These are phyloP conservation scores for Candolleomyces efflorescens DNA, from an alignment of 768 basidiomycete genomes.

Conservation along the genomic window DNA sequence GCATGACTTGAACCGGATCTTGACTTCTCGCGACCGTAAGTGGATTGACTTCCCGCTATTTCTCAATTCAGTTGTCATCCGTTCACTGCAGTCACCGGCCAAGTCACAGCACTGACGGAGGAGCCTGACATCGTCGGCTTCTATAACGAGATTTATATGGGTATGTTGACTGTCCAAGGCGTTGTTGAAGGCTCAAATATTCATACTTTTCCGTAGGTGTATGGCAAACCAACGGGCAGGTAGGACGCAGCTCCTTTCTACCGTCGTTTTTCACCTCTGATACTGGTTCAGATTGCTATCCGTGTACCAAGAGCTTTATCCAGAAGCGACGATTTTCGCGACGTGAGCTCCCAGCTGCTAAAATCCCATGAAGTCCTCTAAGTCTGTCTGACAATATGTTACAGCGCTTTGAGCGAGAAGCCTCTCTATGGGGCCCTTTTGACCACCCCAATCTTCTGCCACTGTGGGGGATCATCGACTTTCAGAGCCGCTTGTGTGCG, in stretches of 20 bases:
- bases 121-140: slow-evolving; percentile 31
- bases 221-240: slow-evolving; percentile 38
- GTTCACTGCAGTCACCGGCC: slow-evolving; percentile 46
- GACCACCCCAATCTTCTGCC: slow-evolving; percentile 36
- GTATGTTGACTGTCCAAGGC: slow-evolving; percentile 14
- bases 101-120: slow-evolving; percentile 28
- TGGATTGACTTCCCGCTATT: too few relatives aligned
- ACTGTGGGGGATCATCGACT: slow-evolving; percentile 33
- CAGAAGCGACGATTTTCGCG: slow-evolving; percentile 23
- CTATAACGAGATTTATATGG: slow-evolving; percentile 36
- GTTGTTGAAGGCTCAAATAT: neutral
- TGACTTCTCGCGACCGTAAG: too few relatives aligned
- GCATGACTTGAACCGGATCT: too few relatives aligned
- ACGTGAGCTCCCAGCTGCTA: slow-evolving; percentile 19
- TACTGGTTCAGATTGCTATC: slow-evolving; percentile 31
- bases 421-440: slow-evolving; percentile 37
- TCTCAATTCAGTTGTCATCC: too few relatives aligned
- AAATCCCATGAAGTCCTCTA: neutral
- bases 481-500: slow-evolving; percentile 28
- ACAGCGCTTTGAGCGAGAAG: slow-evolving; percentile 34
- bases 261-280: neutral
- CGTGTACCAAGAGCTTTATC: slow-evolving; percentile 30
- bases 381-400: neutral
- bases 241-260: slow-evolving; percentile 13
- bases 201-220: slow-evolving; percentile 26